These are phyloP conservation scores for Monosporozyma siamensis DNA, from an alignment of 805 yeast species.

Conservation along the genomic window DNA sequence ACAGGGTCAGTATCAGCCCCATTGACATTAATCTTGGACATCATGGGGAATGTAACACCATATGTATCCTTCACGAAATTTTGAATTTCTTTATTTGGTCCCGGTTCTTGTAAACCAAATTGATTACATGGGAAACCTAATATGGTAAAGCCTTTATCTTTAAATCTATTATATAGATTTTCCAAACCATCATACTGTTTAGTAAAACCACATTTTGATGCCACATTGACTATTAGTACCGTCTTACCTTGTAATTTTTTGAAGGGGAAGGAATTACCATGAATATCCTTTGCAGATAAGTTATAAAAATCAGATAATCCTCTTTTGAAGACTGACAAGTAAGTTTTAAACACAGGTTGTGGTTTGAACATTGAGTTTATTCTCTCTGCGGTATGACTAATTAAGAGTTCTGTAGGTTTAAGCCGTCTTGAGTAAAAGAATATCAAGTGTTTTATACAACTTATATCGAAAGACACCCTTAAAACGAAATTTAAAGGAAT, in stretches of 20 bases:
- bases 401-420: no score
- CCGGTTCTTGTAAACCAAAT: conserved; percentile 74
- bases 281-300: conserved; percentile 49
- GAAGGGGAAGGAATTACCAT: conserved; percentile 51
- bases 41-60: conserved; percentile 87
- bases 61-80: conserved; percentile 66
- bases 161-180: conserved; percentile 53
- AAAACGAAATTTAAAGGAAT: no score
- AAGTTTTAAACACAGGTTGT: background rate
- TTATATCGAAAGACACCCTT: no score
- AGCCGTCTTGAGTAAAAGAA: no score
- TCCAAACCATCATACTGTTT: conserved; percentile 71
- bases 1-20: conserved; percentile 76
- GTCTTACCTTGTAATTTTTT: conserved; percentile 62
- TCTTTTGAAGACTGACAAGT: background rate
- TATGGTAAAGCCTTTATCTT: conserved; percentile 52
- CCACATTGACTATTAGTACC: conserved; percentile 77
- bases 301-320: conserved; percentile 46
- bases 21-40: conserved; percentile 82
- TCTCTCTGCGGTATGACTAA: no score
- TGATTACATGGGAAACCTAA: conserved; percentile 90
- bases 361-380: background rate
- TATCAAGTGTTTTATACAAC: no score
- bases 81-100: conserved; percentile 56
- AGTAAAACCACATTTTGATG: conserved; percentile 74